Evolutionary conservation across 2,329 filamentous ascomycete genomes (phyloP).

Genomic region (Cladosporium sphaerospermum): DNA sequence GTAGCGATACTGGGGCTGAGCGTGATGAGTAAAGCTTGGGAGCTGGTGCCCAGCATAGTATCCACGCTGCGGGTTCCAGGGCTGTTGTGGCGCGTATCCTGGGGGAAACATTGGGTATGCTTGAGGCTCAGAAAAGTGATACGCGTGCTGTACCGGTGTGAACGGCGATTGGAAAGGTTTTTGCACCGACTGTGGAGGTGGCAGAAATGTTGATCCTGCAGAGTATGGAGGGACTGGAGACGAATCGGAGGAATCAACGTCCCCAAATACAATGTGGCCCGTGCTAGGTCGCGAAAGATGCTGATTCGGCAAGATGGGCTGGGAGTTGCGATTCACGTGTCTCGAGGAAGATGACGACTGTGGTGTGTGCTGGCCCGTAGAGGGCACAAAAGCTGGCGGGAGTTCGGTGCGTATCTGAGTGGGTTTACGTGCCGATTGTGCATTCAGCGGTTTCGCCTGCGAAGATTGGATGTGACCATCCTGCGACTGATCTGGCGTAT

Average conservation of each 20-base stretch:
- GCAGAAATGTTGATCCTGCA: conserved; percentile 14
- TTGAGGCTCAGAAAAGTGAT: conserved; percentile 23
- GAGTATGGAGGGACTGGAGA: conserved; percentile 32
- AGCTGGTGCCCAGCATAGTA: conserved; percentile 10
- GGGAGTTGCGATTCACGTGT: conserved; percentile 8
- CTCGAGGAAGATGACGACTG: conserved; percentile 19
- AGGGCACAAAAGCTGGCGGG: conserved; percentile 28
- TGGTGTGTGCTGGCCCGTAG: conserved; percentile 21
- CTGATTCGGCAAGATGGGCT: conserved; percentile 12
- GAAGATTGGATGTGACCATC: neutral
- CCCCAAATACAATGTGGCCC: conserved; percentile 34
- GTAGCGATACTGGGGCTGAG: conserved; percentile 20
- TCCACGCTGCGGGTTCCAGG: conserved; percentile 16
- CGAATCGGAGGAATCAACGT: conserved; percentile 31
- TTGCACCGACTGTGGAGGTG: conserved; percentile 11
- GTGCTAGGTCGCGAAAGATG: conserved; percentile 23
- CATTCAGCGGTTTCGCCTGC: neutral
- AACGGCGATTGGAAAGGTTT: conserved; percentile 21
- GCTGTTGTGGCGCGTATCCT: conserved; percentile 10
- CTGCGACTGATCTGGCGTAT: neutral
- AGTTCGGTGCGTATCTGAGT: conserved; percentile 24
- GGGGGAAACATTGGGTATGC: conserved; percentile 8
- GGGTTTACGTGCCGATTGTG: conserved; percentile 16
- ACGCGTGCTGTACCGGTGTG: conserved; percentile 19
- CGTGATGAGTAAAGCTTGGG: neutral